A percentile compares a stretch with the other conserved stretches of the same genome.
These are phyloP conservation scores for Psilocybe sp. DNA, from an alignment of 768 basidiomycete species.

Conservation along the genomic window DNA sequence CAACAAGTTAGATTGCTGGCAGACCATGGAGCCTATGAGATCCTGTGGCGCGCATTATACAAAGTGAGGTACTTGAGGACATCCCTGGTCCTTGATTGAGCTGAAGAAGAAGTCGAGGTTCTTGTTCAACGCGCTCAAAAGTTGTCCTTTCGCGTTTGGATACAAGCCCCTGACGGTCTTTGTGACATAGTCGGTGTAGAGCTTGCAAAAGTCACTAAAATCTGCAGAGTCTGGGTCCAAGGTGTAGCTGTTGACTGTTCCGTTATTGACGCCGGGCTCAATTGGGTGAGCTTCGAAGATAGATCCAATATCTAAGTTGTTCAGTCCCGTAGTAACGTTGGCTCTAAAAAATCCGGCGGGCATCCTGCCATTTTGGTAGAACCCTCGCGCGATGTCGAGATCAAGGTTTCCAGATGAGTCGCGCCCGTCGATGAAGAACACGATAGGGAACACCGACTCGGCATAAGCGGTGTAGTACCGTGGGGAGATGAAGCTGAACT, in stretches of 20 bases:
- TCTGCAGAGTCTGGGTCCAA: slow-evolving; percentile 12
- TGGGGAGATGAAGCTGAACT: slow-evolving; percentile 17
- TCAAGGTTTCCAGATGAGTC: slow-evolving; percentile 13
- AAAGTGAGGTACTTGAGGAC: too few relatives aligned
- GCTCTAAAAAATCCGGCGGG: slow-evolving; percentile 14
- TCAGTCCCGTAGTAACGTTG: slow-evolving; percentile 2
- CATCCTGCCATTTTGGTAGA: slow-evolving; percentile 17
- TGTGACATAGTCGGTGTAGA: slow-evolving; percentile 18
- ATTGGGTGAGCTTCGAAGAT: slow-evolving; percentile 10
- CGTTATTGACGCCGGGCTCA: slow-evolving; percentile 13
- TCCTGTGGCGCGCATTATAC: too few relatives aligned
- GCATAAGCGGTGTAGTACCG: slow-evolving; percentile 19
- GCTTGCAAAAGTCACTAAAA: slow-evolving; percentile 9
- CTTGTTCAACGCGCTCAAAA: slow-evolving; percentile 11
- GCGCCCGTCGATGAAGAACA: slow-evolving; percentile 22
- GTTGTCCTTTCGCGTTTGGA: slow-evolving; percentile 13
- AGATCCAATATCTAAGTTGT: not conserved
- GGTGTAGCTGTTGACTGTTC: slow-evolving; percentile 13
- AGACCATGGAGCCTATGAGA: too few relatives aligned
- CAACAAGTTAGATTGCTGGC: too few relatives aligned
- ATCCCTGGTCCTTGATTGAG: too few relatives aligned
- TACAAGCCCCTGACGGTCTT: slow-evolving; percentile 14
- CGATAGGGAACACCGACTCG: slow-evolving; percentile 16
- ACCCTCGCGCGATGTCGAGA: slow-evolving; percentile 14
- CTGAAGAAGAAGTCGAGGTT: slow-evolving; percentile 12